Evolutionary conservation across 116 monocot genomes (phyloP).

Genomic region (Zostera marina): DNA sequence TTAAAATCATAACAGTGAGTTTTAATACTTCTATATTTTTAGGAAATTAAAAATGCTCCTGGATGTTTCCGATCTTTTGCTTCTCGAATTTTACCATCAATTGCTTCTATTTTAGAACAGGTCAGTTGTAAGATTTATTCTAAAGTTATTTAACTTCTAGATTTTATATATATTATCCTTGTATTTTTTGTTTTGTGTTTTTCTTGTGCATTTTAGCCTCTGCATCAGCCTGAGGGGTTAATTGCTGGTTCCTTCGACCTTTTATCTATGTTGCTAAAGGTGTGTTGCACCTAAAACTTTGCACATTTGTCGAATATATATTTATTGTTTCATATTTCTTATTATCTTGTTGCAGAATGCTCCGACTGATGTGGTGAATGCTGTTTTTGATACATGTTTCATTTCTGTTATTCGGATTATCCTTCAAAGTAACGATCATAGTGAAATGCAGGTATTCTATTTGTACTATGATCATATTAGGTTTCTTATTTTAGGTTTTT

Average conservation of each 20-base stretch:
- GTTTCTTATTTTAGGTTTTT: too few species aligned
- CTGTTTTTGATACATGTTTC: slow-evolving; percentile 69
- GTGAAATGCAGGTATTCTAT: slow-evolving; percentile 68
- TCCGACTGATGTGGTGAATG: slow-evolving; percentile 55
- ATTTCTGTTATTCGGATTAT: slow-evolving; percentile 43
- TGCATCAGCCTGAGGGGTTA: slow-evolving; percentile 48
- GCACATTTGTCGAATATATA: not conserved
- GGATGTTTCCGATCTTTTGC: slow-evolving; percentile 65
- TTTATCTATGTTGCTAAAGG: slow-evolving; percentile 83
- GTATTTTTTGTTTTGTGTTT: not conserved
- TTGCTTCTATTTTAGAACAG: slow-evolving; percentile 53
- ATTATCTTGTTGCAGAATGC: slow-evolving; percentile 34
- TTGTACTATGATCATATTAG: too few species aligned
- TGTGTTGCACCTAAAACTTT: slow-evolving; percentile 7
- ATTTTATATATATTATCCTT: not conserved
- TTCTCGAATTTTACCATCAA: slow-evolving; percentile 66
- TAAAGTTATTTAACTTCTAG: not conserved
- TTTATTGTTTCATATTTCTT: not conserved
- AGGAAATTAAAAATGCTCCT: slow-evolving; percentile 96
- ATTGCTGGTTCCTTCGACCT: slow-evolving; percentile 93
- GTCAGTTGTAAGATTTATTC: slow-evolving; percentile 16
- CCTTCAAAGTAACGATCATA: slow-evolving; percentile 81
- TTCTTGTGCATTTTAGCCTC: slow-evolving; percentile 35
- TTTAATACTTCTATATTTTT: slow-evolving; percentile 10
- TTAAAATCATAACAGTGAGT: not conserved